These are phyloP conservation scores for Leucocoprinus sp. DNA, from an alignment of 768 basidiomycete species.

Conservation along the genomic window DNA sequence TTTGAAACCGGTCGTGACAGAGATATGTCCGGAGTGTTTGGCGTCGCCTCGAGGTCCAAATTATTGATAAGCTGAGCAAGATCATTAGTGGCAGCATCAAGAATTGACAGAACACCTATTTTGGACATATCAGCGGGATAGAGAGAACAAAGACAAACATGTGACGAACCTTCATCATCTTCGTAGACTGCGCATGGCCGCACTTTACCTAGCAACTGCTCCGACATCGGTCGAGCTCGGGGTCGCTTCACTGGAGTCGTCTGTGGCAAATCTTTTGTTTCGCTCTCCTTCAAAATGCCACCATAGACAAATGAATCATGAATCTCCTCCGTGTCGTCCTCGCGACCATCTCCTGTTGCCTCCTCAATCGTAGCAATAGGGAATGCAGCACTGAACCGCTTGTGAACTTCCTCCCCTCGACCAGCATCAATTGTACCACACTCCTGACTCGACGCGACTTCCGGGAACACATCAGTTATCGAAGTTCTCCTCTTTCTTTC, in stretches of 20 bases:
- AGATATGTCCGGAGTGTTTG: conserved; percentile 40
- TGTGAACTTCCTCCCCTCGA: conserved; percentile 4
- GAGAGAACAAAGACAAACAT: background rate
- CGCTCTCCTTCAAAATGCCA: conserved; percentile 12
- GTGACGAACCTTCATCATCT: conserved; percentile 43
- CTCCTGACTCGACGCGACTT: conserved; percentile 17
- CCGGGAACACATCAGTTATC: conserved; percentile 54
- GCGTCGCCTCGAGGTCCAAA: conserved; percentile 79
- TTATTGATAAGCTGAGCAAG: conserved; percentile 69
- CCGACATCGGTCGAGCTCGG: conserved; percentile 53
- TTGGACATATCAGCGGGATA: background rate
- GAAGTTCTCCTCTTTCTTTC: conserved; percentile 50
- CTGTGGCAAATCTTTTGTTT: conserved; percentile 13
- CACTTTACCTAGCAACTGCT: conserved; percentile 44
- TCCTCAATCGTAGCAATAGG: conserved; percentile 40
- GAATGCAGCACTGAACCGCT: conserved; percentile 13
- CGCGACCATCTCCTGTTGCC: conserved; percentile 47
- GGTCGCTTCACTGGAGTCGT: conserved; percentile 38
- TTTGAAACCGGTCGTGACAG: conserved; percentile 27
- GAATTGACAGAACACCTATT: conserved; percentile 51
- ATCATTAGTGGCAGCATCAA: conserved; percentile 78
- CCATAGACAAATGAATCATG: conserved; percentile 16
- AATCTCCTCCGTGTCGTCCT: conserved; percentile 13
- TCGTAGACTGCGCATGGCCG: conserved; percentile 46
- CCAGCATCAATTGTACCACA: conserved; percentile 14